These are phyloP conservation scores for Naganishia cerealis DNA, from an alignment of 1,284 basidiomycete species.

Conservation along the genomic window DNA sequence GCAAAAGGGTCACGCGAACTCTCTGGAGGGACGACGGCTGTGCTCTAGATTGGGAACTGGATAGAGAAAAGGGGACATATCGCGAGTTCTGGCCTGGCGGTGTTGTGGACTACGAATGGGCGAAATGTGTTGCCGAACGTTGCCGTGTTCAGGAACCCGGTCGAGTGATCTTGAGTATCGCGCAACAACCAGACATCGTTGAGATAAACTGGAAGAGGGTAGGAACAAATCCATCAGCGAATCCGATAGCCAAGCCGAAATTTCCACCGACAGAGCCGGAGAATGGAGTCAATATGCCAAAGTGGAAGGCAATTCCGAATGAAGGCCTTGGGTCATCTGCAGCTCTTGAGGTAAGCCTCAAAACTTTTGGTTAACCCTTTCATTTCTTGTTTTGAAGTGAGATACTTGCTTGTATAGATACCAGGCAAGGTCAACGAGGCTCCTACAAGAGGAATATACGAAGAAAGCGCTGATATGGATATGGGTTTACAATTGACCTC, in stretches of 20 bases:
- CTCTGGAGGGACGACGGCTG: constrained; percentile 21
- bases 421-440: background rate
- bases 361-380: background rate
- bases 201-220: constrained; percentile 7
- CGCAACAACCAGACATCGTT: background rate
- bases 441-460: background rate
- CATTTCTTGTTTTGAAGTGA: background rate
- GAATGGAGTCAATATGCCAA: background rate
- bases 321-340: background rate
- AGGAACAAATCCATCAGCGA: background rate
- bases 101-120: background rate
- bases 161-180: background rate
- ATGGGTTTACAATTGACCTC: background rate
- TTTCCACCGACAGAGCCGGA: background rate
- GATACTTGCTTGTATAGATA: background rate
- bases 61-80: constrained; percentile 6
- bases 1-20: constrained; percentile 4
- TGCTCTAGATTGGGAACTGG: constrained; percentile 16
- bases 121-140: background rate
- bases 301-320: background rate
- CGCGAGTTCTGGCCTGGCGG: constrained; percentile 21
- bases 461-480: background rate
- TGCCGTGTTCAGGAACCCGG: constrained; percentile 1
- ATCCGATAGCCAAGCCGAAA: background rate
- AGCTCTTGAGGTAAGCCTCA: background rate